Base-by-base conservation (phyloP, 306 rosid genomes). In the Carpinus fangiana region DNA sequence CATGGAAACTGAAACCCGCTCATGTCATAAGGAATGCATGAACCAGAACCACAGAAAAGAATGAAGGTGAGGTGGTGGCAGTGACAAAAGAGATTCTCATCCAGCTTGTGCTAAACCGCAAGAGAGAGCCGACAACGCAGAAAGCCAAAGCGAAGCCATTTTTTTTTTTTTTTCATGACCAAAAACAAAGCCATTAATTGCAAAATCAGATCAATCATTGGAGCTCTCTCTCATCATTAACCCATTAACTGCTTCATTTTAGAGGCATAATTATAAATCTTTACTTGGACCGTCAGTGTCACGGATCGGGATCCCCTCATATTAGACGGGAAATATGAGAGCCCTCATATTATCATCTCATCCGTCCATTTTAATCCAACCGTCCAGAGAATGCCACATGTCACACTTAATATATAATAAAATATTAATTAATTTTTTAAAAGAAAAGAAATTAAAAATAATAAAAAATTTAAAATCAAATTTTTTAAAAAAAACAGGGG, bases 41-140 rank as follows among this genome's bases (percentile, higher is more conserved):
- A 64, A 38, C 9, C 31, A 16, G 70, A 64, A 38, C 9, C 31
- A 16, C 16, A 34, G 23, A 64, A 64, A 34, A 64, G 41, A 31
- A 62, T 21, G 0, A 10, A 1, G 1, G 7, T 26, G 3, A 60
- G 36, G 47, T 14, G 20, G 70, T 64, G 47, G 70, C 21, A 34
- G 17, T 31, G 14, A 36, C 18, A 1, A 31, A 23, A 11, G 18
- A 34, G 70, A 16, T 34, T 80, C 51, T 21, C 26, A 73, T 6
- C 50, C 16, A 3, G 60, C 45, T 56, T 46, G 9, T 3, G 72
- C 73, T 38, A 46, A 52, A 70, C 70, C 23, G 72, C 74, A 4
- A 55, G 38, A 76, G 38, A 45, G 20, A 76, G 53, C 65, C 77
- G 82, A 82, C 87, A 76, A 76, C 7, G 7, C 20, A 52, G 43